Percentiles rank a stretch among this genome's conserved stretches.
phyloP scores from a whole-genome alignment of 2,329 filamentous ascomycete genomes.

The Trichoderma atrobrunneum region DNA sequence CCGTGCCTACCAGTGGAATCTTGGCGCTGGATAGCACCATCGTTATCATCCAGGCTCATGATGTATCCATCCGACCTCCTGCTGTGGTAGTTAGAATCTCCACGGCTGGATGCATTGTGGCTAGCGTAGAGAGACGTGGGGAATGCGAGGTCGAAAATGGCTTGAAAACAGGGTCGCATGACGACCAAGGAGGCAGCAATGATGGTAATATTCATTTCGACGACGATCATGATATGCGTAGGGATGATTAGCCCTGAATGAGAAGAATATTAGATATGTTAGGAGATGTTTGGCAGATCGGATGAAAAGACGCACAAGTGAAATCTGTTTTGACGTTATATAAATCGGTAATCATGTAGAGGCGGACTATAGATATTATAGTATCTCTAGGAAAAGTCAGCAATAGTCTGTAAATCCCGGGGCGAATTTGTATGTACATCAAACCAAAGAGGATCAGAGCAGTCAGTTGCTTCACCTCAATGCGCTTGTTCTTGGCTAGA shows the following conservation, averaged over 20 bases:
- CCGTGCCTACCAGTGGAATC: background rate
- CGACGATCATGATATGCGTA: background rate
- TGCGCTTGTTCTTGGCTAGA: background rate
- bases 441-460: background rate
- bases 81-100: background rate
- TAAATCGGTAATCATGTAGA: background rate
- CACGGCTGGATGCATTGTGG: background rate
- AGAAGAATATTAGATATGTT: background rate
- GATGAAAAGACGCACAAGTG: background rate
- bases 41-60: background rate
- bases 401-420: background rate
- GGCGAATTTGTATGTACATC: background rate
- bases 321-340: background rate
- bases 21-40: background rate
- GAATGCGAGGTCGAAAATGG: background rate
- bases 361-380: background rate
- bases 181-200: background rate
- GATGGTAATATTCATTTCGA: background rate
- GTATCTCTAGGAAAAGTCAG: background rate
- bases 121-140: background rate
- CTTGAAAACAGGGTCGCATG: background rate
- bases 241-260: background rate
- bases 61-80: background rate
- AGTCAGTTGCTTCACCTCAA: background rate
- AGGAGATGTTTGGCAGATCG: background rate